Conservation (phyloP, 495 filamentous ascomycete species). For the Xylaria longipes region DNA sequence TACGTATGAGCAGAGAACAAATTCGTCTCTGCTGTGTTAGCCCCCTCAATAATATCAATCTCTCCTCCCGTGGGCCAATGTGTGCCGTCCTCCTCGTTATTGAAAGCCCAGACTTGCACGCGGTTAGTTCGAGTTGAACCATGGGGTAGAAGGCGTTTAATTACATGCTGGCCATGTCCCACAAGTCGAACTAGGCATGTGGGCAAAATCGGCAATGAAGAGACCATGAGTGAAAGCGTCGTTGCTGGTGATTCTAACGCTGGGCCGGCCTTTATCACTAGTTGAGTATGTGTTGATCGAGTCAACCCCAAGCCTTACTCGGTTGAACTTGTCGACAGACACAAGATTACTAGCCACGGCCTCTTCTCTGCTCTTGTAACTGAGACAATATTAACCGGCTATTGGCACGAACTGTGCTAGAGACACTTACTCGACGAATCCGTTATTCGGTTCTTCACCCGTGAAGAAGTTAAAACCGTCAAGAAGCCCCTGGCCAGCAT, state of each 20-base stretch:
- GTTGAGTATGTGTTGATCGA: conserved; percentile 42
- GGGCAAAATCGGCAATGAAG: conserved; percentile 69
- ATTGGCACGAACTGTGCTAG: background rate
- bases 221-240: conserved; percentile 67
- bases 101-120: conserved; percentile 44
- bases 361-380: conserved; percentile 41
- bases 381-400: conserved; percentile 21
- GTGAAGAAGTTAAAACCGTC: conserved; percentile 43
- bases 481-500: conserved; percentile 41
- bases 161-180: conserved; percentile 73
- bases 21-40: conserved; percentile 67
- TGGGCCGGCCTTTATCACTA: conserved; percentile 60
- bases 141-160: conserved; percentile 6
- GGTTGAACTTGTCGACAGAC: conserved; percentile 52
- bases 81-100: conserved; percentile 37
- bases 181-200: conserved; percentile 73
- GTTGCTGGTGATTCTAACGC: conserved; percentile 68
- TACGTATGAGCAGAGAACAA: conserved; percentile 72
- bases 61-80: conserved; percentile 75
- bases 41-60: conserved; percentile 84
- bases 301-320: conserved; percentile 55
- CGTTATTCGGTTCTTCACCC: conserved; percentile 35
- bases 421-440: conserved; percentile 40
- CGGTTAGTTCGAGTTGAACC: background rate
- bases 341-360: conserved; percentile 37